phyloP scores from a whole-genome alignment of 2,329 filamentous ascomycete species.

The Scedosporium boydii region DNA sequence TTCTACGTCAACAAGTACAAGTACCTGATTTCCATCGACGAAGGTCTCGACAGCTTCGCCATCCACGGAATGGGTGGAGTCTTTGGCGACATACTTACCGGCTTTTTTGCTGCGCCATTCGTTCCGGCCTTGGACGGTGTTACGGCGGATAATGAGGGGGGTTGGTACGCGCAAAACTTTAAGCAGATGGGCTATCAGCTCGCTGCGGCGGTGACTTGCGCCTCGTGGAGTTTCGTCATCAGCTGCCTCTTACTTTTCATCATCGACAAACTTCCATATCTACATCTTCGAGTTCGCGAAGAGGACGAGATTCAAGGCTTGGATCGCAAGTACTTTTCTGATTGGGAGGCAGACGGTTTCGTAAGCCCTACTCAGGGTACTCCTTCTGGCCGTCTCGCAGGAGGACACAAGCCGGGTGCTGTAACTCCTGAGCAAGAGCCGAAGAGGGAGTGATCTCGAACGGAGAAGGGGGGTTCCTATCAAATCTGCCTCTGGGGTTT shows the following conservation, averaged over 20 bases:
- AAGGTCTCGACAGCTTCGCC: conserved; percentile 50
- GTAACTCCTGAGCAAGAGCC: background rate
- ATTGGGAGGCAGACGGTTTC: conserved; percentile 7
- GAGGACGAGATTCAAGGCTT: conserved; percentile 45
- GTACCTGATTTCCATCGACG: conserved; percentile 42
- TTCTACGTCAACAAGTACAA: conserved; percentile 39
- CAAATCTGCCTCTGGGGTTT: no score
- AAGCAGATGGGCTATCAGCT: conserved; percentile 48
- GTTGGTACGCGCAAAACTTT: conserved; percentile 41
- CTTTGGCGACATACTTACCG: conserved; percentile 46
- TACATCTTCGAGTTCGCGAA: conserved; percentile 43
- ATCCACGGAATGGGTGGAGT: conserved; percentile 51
- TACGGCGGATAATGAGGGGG: conserved; percentile 31
- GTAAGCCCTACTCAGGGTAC: background rate
- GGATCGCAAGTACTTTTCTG: conserved; percentile 26
- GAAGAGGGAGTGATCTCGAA: background rate
- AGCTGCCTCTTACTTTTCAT: conserved; percentile 42
- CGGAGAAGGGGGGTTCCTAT: no score
- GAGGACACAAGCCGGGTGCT: background rate
- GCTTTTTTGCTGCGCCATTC: conserved; percentile 41
- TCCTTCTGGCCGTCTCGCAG: background rate
- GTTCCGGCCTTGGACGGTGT: conserved; percentile 43
- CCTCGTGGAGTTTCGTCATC: conserved; percentile 43
- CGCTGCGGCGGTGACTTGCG: conserved; percentile 45
- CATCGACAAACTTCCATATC: conserved; percentile 47